These are phyloP conservation scores for Hypoxylon sp. DNA, from an alignment of 2,329 filamentous ascomycete species.

Conservation along the genomic window DNA sequence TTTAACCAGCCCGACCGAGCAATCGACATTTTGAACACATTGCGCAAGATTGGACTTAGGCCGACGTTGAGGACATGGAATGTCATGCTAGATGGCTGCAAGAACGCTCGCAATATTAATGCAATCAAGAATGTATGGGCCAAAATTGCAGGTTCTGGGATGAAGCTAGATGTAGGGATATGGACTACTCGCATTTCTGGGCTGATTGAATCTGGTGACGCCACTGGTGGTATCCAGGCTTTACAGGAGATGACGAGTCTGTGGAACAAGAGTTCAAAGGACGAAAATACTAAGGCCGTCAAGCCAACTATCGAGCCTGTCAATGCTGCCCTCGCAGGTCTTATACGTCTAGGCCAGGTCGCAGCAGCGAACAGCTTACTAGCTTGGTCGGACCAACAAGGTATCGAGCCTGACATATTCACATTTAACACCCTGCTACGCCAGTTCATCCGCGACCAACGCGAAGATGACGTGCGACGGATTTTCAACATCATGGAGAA, in stretches of 20 bases:
- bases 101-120: constrained; percentile 63
- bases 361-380: constrained; percentile 63
- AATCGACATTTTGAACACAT: constrained; percentile 42
- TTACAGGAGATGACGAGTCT: constrained; percentile 70
- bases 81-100: constrained; percentile 76
- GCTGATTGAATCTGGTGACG: constrained; percentile 64
- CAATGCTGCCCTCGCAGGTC: constrained; percentile 73
- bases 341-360: constrained; percentile 61
- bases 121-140: constrained; percentile 74
- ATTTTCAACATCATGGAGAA: constrained; percentile 68
- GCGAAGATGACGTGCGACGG: constrained; percentile 56
- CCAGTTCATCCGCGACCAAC: constrained; percentile 61
- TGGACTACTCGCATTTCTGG: constrained; percentile 78
- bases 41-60: constrained; percentile 54
- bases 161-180: constrained; percentile 68
- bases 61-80: constrained; percentile 75
- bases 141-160: constrained; percentile 64
- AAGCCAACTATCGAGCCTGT: constrained; percentile 70
- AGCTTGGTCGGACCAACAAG: constrained; percentile 64
- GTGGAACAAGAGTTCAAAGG: constrained; percentile 60
- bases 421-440: constrained; percentile 77
- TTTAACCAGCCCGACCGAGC: constrained; percentile 43
- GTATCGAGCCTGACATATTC: constrained; percentile 64
- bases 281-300: constrained; percentile 52
- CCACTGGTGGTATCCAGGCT: constrained; percentile 66